Conservation (phyloP, 176 grass and related monocot species). For the Phoenix dactylifera region DNA sequence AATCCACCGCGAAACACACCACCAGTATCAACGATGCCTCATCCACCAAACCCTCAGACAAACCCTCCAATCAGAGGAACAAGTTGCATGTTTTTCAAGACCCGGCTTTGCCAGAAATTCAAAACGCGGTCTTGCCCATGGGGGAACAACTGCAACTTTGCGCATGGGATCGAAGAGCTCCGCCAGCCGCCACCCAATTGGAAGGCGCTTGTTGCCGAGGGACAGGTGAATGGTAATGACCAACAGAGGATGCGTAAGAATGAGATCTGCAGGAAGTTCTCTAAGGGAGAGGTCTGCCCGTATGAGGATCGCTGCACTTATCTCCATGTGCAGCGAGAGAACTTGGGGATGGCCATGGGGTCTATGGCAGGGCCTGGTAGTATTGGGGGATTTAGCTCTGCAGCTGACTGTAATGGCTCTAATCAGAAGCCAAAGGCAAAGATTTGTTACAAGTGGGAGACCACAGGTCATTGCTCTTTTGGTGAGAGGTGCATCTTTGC, state of each 20-base stretch:
- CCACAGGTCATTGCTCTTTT: not conserved
- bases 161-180: conserved; percentile 42
- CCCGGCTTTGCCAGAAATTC: conserved; percentile 41
- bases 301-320: conserved; percentile 32
- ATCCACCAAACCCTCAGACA: no score
- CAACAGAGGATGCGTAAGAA: no score
- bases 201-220: not conserved
- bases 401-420: not conserved
- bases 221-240: no score
- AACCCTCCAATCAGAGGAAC: no score
- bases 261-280: conserved; percentile 21
- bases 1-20: no score
- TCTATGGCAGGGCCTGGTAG: no score
- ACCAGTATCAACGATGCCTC: no score
- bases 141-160: conserved; percentile 41
- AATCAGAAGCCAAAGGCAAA: conserved; percentile 2
- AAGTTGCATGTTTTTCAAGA: conserved; percentile 34
- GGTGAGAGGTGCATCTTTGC: not conserved
- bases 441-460: not conserved
- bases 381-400: not conserved
- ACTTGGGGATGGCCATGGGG: no score
- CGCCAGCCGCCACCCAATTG: conserved; percentile 23
- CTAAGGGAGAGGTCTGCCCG: conserved; percentile 29
- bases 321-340: conserved; percentile 14
- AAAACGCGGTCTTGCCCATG: conserved; percentile 15